These are phyloP conservation scores for Plantago coronopus DNA, from an alignment of 305 asterid species.

Conservation along the genomic window DNA sequence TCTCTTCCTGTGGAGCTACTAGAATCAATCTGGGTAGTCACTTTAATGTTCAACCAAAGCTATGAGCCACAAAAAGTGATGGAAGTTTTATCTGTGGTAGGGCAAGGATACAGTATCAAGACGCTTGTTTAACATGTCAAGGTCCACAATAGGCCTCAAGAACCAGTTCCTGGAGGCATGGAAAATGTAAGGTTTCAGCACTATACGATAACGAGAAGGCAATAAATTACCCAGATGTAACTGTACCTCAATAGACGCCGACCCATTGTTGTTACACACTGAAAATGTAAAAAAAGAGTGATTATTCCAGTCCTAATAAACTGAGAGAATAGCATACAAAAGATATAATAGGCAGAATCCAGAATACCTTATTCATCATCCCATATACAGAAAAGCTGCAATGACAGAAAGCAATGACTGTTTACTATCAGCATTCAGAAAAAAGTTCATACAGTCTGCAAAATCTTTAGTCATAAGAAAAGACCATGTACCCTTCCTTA, in stretches of 20 bases:
- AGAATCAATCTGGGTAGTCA: background rate
- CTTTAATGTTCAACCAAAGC: conserved; percentile 3
- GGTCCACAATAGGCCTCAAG: conserved; percentile 88
- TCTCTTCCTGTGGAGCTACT: conserved; percentile 23
- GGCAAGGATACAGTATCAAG: conserved; percentile 88
- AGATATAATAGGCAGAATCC: conserved; percentile 22
- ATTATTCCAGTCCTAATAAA: conserved; percentile 30
- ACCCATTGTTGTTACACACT: conserved; percentile 98
- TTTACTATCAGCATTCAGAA: conserved; percentile 27
- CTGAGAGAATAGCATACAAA: conserved; percentile 22
- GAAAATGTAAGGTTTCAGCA: conserved; percentile 28
- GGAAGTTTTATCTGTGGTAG: conserved; percentile 7
- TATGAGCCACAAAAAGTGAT: conserved; percentile 9
- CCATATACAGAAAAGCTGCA: conserved; percentile 96
- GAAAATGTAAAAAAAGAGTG: conserved; percentile 35
- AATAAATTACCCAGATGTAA: conserved; percentile 22
- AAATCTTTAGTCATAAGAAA: conserved; percentile 23
- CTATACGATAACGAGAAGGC: conserved; percentile 21
- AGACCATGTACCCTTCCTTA: conserved; percentile 80
- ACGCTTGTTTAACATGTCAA: conserved; percentile 75
- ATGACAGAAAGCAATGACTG: conserved; percentile 26
- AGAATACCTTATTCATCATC: conserved; percentile 94
- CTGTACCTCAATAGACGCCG: conserved; percentile 83
- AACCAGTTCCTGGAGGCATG: conserved; percentile 78
- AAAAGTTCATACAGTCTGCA: conserved; percentile 42